Evolutionary conservation across 352 stramenopile genomes (phyloP), one percentile per base, ranked within the genome.

Genomic region (Pythium phragmiticola): DNA sequence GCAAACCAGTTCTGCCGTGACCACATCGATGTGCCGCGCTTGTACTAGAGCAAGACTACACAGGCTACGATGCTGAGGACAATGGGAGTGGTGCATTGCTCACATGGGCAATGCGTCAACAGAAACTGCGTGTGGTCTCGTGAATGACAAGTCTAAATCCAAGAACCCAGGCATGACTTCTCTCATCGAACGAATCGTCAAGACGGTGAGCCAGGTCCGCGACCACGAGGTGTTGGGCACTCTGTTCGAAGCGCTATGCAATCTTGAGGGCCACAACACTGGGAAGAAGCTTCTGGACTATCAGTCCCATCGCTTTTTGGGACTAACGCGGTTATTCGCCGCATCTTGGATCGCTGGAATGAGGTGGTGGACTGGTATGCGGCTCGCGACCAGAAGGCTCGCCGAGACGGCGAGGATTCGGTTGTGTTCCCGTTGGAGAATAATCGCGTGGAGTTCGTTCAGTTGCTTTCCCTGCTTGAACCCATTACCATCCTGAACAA

Each of bases 41-140:
- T 66, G 11, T 66, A 54, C 42, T 60, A 39, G 21, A 52, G 52
- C 16, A 57, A 52, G 28, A 67, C 60, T 16, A 57, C 60, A 5
- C 19, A 37, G 3, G 52, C 52, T 1, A 67, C 60, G 39, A 46
- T 46, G 39, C 17, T 46, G 17, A 16, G 17, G 11, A 46, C 11
- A 46, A 4, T 46, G 39, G 39, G 39, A 46, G 17, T 46, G 39
- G 39, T 16, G 5, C 17, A 21, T 46, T 21, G 39, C 39, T 46
- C 39, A 46, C 17, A 16, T 33, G 9, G 53, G 26, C 28, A 53
- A 61, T 34, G 41, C 39, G 9, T 2, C 19, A 1, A 50, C 28
- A 14, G 37, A 61, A 21, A 39, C 33, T 14, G n/a, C 21, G 37
- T 45, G 19, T 36, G 47, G 48, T 9, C 30, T 55, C 13, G 9